Percentiles rank a stretch among this genome's conserved stretches.
phyloP scores from a whole-genome alignment of 306 rosid species.

The Acacia confusa region DNA sequence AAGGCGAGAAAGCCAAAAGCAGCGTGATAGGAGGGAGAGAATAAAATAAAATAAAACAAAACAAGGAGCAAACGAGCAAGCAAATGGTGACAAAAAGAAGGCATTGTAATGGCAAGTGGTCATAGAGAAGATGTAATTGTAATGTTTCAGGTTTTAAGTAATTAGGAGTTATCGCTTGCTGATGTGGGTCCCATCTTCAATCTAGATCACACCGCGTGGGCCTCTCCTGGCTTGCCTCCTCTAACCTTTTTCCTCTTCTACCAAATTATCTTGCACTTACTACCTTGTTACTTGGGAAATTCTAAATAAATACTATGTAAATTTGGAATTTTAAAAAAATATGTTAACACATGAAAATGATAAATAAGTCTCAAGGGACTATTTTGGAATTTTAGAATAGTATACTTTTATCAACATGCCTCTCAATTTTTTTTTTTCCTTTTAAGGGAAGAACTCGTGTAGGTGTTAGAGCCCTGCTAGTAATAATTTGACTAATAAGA shows the following conservation, averaged over 20 bases:
- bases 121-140: slow-evolving; percentile 23
- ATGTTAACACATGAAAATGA: too few relatives aligned
- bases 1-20: background rate
- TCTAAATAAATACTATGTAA: too few relatives aligned
- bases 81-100: slow-evolving; percentile 62
- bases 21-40: background rate
- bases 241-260: background rate
- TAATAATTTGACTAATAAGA: too few relatives aligned
- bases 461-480: too few relatives aligned
- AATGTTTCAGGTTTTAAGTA: slow-evolving; percentile 4
- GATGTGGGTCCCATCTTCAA: background rate
- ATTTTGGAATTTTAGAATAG: too few relatives aligned
- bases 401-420: too few relatives aligned
- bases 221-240: background rate
- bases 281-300: too few relatives aligned
- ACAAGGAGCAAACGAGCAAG: slow-evolving; percentile 48
- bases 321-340: too few relatives aligned
- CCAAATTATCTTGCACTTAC: background rate
- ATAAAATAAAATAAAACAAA: background rate
- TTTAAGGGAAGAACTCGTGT: too few relatives aligned
- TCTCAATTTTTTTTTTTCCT: too few relatives aligned
- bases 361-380: too few relatives aligned
- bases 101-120: slow-evolving; percentile 31
- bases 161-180: background rate
- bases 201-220: background rate